phyloP scores from a whole-genome alignment of 331 rosid genomes.

The Stylosanthes scabra region DNA sequence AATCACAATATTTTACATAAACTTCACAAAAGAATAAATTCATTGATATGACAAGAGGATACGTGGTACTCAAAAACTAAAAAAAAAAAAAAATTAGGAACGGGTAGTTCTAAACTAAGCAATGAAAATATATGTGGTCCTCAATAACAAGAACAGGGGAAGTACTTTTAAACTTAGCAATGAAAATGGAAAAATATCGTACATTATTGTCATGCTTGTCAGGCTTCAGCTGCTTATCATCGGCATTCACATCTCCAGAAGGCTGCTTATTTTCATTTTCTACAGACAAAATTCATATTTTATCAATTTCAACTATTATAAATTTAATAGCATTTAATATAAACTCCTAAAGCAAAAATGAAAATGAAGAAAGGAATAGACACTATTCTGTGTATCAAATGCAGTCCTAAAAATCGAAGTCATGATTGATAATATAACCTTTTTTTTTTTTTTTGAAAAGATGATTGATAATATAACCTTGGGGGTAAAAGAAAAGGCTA shows the following conservation, averaged over 20 bases:
- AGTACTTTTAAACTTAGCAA: constrained; percentile 22
- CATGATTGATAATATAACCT: constrained; percentile 18
- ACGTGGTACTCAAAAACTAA: constrained; percentile 9
- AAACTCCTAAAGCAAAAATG: constrained; percentile 12
- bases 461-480: constrained; percentile 1
- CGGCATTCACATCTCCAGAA: constrained; percentile 52
- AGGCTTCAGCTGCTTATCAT: constrained; percentile 53
- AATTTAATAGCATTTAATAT: background rate
- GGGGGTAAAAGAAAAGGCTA: background rate
- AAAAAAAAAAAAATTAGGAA: background rate
- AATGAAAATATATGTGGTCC: constrained; percentile 12
- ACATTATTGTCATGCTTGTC: constrained; percentile 56
- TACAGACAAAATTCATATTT: constrained; percentile 37
- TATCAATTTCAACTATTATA: constrained; percentile 23
- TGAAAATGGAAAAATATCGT: constrained; percentile 31
- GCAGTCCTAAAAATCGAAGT: constrained; percentile 18
- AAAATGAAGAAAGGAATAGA: constrained; percentile 6
- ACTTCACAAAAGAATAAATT: background rate
- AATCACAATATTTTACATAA: constrained; percentile 9
- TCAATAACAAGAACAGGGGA: constrained; percentile 4
- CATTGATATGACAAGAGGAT: background rate
- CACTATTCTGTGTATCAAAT: constrained; percentile 11
- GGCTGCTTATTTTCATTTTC: constrained; percentile 51
- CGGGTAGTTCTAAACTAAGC: constrained; percentile 15
- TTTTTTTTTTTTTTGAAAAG: too few species aligned